phyloP scores from a whole-genome alignment of 805 yeast species.

The Candida nitratophila region DNA sequence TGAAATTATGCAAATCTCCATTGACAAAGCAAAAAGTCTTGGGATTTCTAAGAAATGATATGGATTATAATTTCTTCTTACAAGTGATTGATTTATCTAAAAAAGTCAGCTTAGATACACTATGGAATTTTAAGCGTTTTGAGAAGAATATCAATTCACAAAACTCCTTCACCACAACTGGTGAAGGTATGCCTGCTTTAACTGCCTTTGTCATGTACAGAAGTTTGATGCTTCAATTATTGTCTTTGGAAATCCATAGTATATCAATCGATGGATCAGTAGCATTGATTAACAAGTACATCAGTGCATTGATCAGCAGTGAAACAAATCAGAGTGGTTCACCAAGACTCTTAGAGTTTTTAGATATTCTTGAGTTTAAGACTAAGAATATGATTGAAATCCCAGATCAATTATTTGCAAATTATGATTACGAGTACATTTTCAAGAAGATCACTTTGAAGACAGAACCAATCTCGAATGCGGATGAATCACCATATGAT shows the following conservation, averaged over 20 bases:
- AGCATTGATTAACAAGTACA: slow-evolving; percentile 44
- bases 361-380: slow-evolving; percentile 63
- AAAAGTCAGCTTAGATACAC: slow-evolving; percentile 43
- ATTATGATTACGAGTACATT: slow-evolving; percentile 34
- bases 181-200: slow-evolving; percentile 44
- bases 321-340: slow-evolving; percentile 48
- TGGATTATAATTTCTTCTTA: slow-evolving; percentile 36
- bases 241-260: slow-evolving; percentile 68
- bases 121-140: slow-evolving; percentile 48
- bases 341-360: slow-evolving; percentile 58
- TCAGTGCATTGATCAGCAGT: slow-evolving; percentile 44
- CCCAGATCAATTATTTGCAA: slow-evolving; percentile 26
- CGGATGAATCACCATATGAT: slow-evolving; percentile 31
- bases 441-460: slow-evolving; percentile 30
- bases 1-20: slow-evolving; percentile 53
- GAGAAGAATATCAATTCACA: slow-evolving; percentile 29
- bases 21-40: slow-evolving; percentile 46
- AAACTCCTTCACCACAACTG: slow-evolving; percentile 28
- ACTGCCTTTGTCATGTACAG: slow-evolving; percentile 57
- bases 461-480: slow-evolving; percentile 9
- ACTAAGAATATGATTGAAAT: slow-evolving; percentile 37
- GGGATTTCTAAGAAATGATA: slow-evolving; percentile 40
- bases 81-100: slow-evolving; percentile 46
- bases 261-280: slow-evolving; percentile 38
- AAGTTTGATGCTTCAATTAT: slow-evolving; percentile 51